These are phyloP conservation scores for Curvularia verruculosa DNA, from an alignment of 2,329 filamentous ascomycete genomes.

Conservation along the genomic window DNA sequence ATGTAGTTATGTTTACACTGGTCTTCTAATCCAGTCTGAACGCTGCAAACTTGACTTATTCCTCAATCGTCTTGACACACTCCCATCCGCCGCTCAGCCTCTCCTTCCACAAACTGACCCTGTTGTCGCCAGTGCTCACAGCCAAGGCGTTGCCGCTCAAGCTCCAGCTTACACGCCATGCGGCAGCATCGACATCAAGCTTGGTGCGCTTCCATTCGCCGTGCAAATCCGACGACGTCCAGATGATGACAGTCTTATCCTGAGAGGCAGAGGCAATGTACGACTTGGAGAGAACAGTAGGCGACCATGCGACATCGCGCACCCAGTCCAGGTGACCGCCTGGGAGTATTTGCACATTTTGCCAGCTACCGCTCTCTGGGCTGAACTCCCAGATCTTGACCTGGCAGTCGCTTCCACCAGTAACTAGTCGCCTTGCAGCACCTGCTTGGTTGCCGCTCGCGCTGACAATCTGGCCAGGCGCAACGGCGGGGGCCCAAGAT, in stretches of 20 bases:
- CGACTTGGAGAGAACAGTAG: slow-evolving; percentile 90
- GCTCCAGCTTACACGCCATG: slow-evolving; percentile 98
- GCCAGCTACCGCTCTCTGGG: slow-evolving; percentile 60
- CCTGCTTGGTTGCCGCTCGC: slow-evolving; percentile 61
- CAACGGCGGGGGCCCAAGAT: slow-evolving; percentile 87
- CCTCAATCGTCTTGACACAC: slow-evolving; percentile 94
- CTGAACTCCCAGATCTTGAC: slow-evolving; percentile 90
- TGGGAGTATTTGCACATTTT: slow-evolving; percentile 61
- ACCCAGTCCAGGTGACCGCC: slow-evolving; percentile 98
- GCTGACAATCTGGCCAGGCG: slow-evolving; percentile 83
- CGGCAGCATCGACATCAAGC: slow-evolving; percentile 83
- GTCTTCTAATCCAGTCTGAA: not conserved
- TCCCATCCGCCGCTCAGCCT: slow-evolving; percentile 97
- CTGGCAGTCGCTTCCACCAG: slow-evolving; percentile 90
- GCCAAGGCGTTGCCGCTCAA: slow-evolving; percentile 95
- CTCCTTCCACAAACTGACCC: slow-evolving; percentile 98
- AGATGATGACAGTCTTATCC: slow-evolving; percentile 97
- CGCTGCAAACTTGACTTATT: slow-evolving; percentile 57
- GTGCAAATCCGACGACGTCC: slow-evolving; percentile 66
- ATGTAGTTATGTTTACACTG: slow-evolving; percentile 1
- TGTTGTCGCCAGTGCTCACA: slow-evolving; percentile 92
- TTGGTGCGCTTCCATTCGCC: slow-evolving; percentile 85
- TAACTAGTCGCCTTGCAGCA: slow-evolving; percentile 82
- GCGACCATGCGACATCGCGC: slow-evolving; percentile 95
- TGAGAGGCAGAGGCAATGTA: slow-evolving; percentile 96